Base-by-base conservation (phyloP, 1,284 basidiomycete species). In the Ganoderma leucocontextum region DNA sequence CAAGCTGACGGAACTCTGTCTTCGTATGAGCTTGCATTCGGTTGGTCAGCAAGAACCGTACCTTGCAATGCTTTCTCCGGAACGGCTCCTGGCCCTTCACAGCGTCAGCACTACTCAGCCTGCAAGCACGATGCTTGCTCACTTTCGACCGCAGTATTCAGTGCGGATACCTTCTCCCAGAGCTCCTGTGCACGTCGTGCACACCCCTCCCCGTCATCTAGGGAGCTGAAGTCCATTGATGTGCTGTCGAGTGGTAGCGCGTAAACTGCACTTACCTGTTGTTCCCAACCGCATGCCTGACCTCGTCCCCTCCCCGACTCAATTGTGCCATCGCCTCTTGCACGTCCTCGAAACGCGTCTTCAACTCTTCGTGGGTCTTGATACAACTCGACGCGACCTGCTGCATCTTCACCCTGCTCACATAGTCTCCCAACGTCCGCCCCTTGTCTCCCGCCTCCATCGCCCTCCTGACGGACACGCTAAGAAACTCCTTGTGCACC, bases 391-490 rank as follows among this genome's bases (percentile, higher is more conserved):
- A 90, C 0, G 89, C 89, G 0, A 95, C 93, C 73, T 94, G 87
- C 68, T 86, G 85, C 92, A 95, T 95, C 81, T 91, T 93, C 63
- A 82, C 86, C 72, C 84, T 85, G 38, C 89, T 90, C 25, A 95
- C 93, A 78, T 95, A 95, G 76, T 93, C 92, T 8, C 90, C 92
- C 64, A 95, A 78, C n/a, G 89, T 91, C 60, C 93, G 84, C 8
- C 84, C 85, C 63, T 83, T 87, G 61, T 89, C 89, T 2, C 91
- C 92, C 0, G 85, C 81, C 68, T 92, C 90, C 61, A 92, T 91
- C 2, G 90, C 88, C 72, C 85, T 88, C 47, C 90, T 82, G 62
- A 89, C 86, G 1, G 85, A 80, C 4, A 82, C 79, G n/a, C 90
- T 91, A 77, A 94, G 80, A 73, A 95, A 94, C 68, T 93, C 92